Evolutionary conservation across 2,329 filamentous ascomycete species (phyloP).

Genomic region (Eutypa lata): DNA sequence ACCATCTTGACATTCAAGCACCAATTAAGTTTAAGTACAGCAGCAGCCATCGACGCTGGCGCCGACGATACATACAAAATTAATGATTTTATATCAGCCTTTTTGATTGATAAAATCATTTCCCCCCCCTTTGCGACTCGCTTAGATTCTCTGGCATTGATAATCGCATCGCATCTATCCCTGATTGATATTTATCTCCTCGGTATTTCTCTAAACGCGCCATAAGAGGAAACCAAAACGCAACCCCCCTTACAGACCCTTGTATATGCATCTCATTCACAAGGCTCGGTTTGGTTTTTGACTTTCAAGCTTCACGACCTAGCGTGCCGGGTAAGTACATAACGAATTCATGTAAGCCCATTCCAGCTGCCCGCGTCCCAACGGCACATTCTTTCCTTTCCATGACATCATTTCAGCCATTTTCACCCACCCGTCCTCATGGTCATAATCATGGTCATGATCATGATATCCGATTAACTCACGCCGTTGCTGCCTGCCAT

Average conservation of each 20-base stretch:
- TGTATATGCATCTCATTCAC: not conserved
- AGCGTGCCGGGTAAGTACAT: constrained; percentile 14
- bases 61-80: not conserved
- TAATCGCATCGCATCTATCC: too few relatives aligned
- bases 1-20: not conserved
- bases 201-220: not conserved
- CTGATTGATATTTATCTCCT: too few relatives aligned
- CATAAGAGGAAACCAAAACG: not conserved
- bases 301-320: constrained; percentile 5
- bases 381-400: not conserved
- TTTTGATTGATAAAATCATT: too few relatives aligned
- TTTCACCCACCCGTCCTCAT: not conserved
- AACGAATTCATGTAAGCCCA: not conserved
- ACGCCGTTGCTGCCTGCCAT: too few relatives aligned
- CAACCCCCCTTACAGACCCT: not conserved
- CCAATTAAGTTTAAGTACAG: not conserved
- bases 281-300: not conserved
- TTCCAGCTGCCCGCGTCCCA: not conserved
- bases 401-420: not conserved
- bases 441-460: too few relatives aligned
- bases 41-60: not conserved
- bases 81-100: too few relatives aligned
- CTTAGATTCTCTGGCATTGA: too few relatives aligned
- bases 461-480: too few relatives aligned
- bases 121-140: too few relatives aligned